Conservation (phyloP, 2,329 filamentous ascomycete species). For the Fusarium camptoceras region DNA sequence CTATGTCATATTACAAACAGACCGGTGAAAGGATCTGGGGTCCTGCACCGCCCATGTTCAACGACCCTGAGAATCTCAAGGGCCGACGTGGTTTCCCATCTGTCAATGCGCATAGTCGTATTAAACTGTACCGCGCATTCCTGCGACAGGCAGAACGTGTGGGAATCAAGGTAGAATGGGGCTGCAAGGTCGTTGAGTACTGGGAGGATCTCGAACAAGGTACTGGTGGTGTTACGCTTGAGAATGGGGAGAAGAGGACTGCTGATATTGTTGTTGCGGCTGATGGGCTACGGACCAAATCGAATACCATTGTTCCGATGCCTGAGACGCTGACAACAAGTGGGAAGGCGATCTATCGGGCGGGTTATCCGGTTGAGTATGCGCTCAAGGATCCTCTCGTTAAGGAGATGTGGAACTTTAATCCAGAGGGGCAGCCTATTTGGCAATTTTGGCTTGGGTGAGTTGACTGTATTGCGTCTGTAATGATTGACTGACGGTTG, state of each 20-base stretch:
- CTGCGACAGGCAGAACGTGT: conserved; percentile 20
- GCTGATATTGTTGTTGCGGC: conserved; percentile 30
- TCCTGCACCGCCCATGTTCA: conserved; percentile 34
- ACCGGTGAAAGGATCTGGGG: conserved; percentile 30
- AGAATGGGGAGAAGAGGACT: conserved; percentile 30
- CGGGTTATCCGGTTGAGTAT: conserved; percentile 26
- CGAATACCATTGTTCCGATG: conserved; percentile 27
- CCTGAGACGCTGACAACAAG: conserved; percentile 11
- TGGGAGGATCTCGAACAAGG: conserved; percentile 29
- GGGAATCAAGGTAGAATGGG: conserved; percentile 26
- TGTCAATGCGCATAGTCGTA: conserved; percentile 26
- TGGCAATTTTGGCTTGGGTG: conserved; percentile 37
- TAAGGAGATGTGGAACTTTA: conserved; percentile 32
- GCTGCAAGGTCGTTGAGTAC: conserved; percentile 27
- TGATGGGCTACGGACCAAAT: conserved; percentile 26
- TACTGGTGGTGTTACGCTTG: conserved; percentile 15
- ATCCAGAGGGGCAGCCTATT: conserved; percentile 14
- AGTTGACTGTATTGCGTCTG: rapidly evolving
- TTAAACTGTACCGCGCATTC: conserved; percentile 30
- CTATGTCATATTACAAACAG: conserved; percentile 36
- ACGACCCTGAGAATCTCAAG: conserved; percentile 19
- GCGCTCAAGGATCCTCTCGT: conserved; percentile 27
- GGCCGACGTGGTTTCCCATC: conserved; percentile 21
- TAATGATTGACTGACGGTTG: not conserved
- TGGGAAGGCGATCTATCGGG: conserved; percentile 32